phyloP scores from a whole-genome alignment of 805 yeast genomes.

The Pichia nakasei region DNA sequence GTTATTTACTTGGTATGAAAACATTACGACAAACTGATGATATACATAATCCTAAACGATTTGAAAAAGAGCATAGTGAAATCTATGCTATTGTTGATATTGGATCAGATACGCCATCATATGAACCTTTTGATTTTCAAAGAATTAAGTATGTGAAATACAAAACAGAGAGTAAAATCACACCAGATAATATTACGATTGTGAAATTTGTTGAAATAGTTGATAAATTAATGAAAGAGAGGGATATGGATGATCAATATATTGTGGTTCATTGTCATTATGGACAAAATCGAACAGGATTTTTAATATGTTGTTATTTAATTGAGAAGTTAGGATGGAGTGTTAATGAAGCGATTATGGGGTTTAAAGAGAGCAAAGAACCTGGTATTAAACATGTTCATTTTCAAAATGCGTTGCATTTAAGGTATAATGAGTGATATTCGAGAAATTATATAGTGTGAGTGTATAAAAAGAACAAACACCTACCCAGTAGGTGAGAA shows the following conservation, averaged over 20 bases:
- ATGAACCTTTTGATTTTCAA: conserved; percentile 48
- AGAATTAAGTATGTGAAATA: conserved; percentile 56
- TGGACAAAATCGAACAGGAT: conserved; percentile 76
- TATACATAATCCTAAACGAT: conserved; percentile 45
- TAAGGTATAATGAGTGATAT: conserved; percentile 45
- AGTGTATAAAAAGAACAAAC: too few species aligned
- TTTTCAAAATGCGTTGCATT: conserved; percentile 62
- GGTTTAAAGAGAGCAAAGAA: conserved; percentile 46
- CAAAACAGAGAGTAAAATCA: conserved; percentile 71
- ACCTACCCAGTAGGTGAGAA: too few species aligned
- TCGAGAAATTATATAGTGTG: neutral
- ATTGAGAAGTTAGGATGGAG: conserved; percentile 51
- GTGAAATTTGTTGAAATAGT: conserved; percentile 46
- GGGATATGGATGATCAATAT: conserved; percentile 23
- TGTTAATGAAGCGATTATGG: conserved; percentile 54
- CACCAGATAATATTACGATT: conserved; percentile 56
- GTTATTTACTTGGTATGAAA: conserved; percentile 63
- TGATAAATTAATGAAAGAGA: conserved; percentile 32
- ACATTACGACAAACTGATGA: conserved; percentile 59
- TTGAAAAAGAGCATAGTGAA: conserved; percentile 44
- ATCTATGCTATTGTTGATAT: conserved; percentile 59
- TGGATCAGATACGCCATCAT: conserved; percentile 62
- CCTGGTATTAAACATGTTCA: conserved; percentile 77
- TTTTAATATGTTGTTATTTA: conserved; percentile 58
- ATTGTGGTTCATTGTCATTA: conserved; percentile 74